Percentiles rank a stretch among this genome's conserved stretches.
Evolutionary conservation across 371 early-diverging fungal genomes (phyloP).

Genomic region (Syncephalastrum racemosum): DNA sequence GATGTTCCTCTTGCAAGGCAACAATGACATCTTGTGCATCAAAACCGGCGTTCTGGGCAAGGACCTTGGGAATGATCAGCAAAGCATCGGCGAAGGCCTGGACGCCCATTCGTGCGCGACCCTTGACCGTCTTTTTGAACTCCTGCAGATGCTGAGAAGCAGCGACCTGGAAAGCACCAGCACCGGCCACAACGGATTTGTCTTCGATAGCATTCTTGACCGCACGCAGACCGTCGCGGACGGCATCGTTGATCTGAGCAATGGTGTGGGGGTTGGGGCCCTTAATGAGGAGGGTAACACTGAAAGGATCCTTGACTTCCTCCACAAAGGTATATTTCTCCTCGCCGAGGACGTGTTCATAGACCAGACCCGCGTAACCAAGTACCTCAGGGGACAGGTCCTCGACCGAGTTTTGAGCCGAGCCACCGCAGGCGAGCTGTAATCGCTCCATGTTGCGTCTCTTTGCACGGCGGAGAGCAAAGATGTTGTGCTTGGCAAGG

Average conservation of each 20-base stretch:
- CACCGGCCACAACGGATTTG: conserved; percentile 91
- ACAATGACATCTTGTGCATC: conserved; percentile 98
- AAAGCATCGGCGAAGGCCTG: conserved; percentile 97
- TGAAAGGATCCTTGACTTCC: conserved; percentile 91
- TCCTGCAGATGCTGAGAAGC: conserved; percentile 78
- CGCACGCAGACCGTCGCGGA: conserved; percentile 98
- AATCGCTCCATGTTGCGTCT: conserved; percentile 99
- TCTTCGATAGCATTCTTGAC: conserved; percentile 98
- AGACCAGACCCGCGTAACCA: conserved; percentile 94
- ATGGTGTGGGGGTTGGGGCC: conserved; percentile 97
- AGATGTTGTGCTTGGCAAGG: conserved; percentile 94
- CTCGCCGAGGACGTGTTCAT: conserved; percentile 98
- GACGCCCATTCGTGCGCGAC: conserved; percentile 94
- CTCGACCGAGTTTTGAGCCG: conserved; percentile 97
- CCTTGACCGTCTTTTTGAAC: conserved; percentile 90
- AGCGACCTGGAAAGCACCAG: conserved; percentile 95
- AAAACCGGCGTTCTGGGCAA: conserved; percentile 96
- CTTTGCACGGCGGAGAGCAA: conserved; percentile 99
- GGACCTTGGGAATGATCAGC: conserved; percentile 94
- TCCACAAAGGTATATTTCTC: conserved; percentile 99
- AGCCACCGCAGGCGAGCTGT: conserved; percentile 97
- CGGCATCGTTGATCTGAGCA: conserved; percentile 95
- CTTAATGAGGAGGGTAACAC: conserved; percentile 97
- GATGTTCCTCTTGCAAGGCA: conserved; percentile 88
- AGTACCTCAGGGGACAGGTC: conserved; percentile 88